A percentile compares a stretch with the other conserved stretches of the same genome.
Conservation (phyloP, 495 filamentous ascomycete species). For the Penicillium manginii region DNA sequence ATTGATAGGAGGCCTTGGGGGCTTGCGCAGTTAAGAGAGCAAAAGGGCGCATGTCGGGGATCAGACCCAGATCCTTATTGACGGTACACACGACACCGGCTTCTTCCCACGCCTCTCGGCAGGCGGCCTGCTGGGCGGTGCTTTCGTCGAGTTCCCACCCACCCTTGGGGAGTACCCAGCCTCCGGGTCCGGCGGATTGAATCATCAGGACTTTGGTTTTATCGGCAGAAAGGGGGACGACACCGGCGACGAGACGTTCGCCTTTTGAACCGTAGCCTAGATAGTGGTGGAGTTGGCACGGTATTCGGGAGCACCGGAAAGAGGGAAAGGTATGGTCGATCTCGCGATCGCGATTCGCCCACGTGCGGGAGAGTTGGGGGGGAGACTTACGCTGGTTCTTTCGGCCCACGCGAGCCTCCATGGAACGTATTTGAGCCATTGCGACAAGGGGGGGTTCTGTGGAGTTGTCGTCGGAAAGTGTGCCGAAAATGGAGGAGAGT, state of each 20-base stretch:
- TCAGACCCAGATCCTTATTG: constrained; percentile 79
- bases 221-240: constrained; percentile 80
- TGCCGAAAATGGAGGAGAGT: constrained; percentile 5
- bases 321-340: background rate
- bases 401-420: constrained; percentile 78
- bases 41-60: constrained; percentile 73
- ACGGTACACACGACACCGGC: constrained; percentile 86
- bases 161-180: constrained; percentile 97
- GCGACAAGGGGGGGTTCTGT: constrained; percentile 30
- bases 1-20: constrained; percentile 79
- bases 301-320: constrained; percentile 1
- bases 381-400: constrained; percentile 73
- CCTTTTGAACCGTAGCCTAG: constrained; percentile 84
- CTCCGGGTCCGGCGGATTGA: constrained; percentile 82
- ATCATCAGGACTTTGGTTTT: constrained; percentile 87
- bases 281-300: constrained; percentile 9
- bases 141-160: constrained; percentile 95
- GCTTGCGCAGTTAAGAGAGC: constrained; percentile 61
- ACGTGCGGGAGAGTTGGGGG: constrained; percentile 20
- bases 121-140: constrained; percentile 67
- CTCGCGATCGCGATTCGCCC: constrained; percentile 4
- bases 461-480: constrained; percentile 1
- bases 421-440: constrained; percentile 67
- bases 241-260: constrained; percentile 92
- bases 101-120: constrained; percentile 96